Evolutionary conservation across 345 rosid genomes (phyloP).

Genomic region (Xanthoceras sorbifolium): DNA sequence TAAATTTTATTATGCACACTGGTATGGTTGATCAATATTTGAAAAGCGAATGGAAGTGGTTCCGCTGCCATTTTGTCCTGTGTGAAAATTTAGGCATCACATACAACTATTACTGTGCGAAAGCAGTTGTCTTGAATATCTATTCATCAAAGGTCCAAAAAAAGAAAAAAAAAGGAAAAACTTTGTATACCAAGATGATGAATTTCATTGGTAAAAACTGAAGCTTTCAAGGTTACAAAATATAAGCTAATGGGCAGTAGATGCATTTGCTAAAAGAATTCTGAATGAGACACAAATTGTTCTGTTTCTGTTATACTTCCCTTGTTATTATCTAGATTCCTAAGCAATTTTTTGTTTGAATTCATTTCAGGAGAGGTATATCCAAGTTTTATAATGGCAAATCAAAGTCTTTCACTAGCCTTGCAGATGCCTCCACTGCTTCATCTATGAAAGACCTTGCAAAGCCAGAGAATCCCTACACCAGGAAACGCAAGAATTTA

Average conservation of each 20-base stretch:
- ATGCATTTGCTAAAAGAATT: not conserved
- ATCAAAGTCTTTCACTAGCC: constrained; percentile 54
- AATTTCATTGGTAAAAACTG: not conserved
- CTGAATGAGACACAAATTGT: not conserved
- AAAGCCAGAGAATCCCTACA: constrained; percentile 44
- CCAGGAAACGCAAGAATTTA: constrained; percentile 40
- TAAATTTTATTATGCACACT: not conserved
- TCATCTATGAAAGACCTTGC: constrained; percentile 36
- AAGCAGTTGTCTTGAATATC: not conserved
- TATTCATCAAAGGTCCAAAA: not conserved
- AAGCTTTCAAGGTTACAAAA: not conserved
- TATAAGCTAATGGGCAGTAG: not conserved
- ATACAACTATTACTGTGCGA: not conserved
- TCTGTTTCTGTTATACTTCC: not conserved
- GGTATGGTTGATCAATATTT: no score
- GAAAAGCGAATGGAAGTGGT: not conserved
- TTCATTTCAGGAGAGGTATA: constrained; percentile 41
- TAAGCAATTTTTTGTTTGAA: constrained; percentile 2
- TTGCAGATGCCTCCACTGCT: constrained; percentile 37
- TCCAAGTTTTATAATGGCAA: constrained; percentile 48
- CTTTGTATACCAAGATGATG: not conserved
- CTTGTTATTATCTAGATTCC: not conserved
- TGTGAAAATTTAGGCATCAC: not conserved
- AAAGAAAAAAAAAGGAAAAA: not conserved
- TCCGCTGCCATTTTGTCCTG: not conserved